phyloP scores from a whole-genome alignment of 345 rosid genomes.

The Balakata baccata region DNA sequence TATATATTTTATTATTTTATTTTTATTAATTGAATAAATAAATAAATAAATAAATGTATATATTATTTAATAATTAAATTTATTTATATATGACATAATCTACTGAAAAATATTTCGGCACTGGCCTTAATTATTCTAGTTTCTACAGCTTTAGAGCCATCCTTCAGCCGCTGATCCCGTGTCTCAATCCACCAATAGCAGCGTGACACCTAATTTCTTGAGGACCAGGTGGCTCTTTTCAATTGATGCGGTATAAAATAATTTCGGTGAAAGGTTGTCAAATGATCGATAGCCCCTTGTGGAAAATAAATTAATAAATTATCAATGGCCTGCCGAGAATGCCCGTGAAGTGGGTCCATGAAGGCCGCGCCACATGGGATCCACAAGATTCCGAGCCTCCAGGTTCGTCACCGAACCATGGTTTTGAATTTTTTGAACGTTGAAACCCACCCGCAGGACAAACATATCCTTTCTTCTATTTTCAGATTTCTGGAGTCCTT shows the following conservation, averaged over 20 bases:
- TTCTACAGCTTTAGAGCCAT: not conserved
- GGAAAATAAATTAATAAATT: not conserved
- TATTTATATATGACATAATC: too few species aligned
- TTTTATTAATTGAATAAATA: too few species aligned
- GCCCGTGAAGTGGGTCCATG: slow-evolving; percentile 47
- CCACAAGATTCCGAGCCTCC: slow-evolving; percentile 27
- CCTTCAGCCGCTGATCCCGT: not conserved
- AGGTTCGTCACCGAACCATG: slow-evolving; percentile 36
- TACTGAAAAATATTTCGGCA: not conserved
- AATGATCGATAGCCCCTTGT: not conserved
- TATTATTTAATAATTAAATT: too few species aligned
- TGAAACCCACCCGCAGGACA: slow-evolving; percentile 20
- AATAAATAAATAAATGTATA: too few species aligned
- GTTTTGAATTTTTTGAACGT: slow-evolving; percentile 53
- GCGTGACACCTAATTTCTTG: not conserved
- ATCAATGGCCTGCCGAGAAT: slow-evolving; percentile 22
- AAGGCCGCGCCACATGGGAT: slow-evolving; percentile 40
- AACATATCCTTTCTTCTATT: not conserved
- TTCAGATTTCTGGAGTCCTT: too few species aligned
- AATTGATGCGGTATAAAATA: not conserved
- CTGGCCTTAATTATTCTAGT: not conserved
- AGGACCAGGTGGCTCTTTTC: not conserved
- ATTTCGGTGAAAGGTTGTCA: not conserved
- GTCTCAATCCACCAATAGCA: not conserved
- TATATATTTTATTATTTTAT: too few species aligned